Base-by-base conservation (phyloP, 2,329 filamentous ascomycete species). In the Didymella segeticola region DNA sequence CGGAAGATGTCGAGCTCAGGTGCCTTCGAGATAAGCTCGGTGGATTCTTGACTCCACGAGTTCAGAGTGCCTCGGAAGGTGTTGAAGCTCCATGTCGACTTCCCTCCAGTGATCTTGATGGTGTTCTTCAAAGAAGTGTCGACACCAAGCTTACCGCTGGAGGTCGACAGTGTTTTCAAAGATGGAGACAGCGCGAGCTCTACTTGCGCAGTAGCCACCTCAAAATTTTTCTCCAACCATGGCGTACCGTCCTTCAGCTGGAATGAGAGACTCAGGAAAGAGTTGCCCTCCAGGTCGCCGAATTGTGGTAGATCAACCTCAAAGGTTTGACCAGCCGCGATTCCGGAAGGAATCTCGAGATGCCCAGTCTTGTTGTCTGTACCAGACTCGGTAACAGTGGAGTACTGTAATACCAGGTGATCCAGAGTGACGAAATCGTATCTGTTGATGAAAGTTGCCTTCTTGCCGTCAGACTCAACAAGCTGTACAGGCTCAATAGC, bases 1-100 rank as follows among this genome's bases (percentile, higher is more conserved):
- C 86, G 83, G 80, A 85, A 89, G 72, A 89, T 84, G 5, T 78
- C 76, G 1, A 83, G 78, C 8, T 70, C 66, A 0, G 78, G 72
- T 63, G 71, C 62, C 38, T 62, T 60, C 23, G 64, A 54, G 27
- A 74, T 65, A 10, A 73, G 37, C 25, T 78, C 17, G 17, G 67
- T 41, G 70, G 75, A 47, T 23, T 56, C 46, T 45, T 74, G 58
- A 19, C 61, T 57, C 34, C 66, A 65, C 9, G 69, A 71, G 3
- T 82, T 66, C 9, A 78, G 77, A 36, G 76, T 71, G 53, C 87
- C 83, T 54, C 86, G 82, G 0, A 81, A 78, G 1, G 75, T 79
- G 64, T 26, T 82, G 80, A 74, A 73, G 10, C 38, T 55, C 85
- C 85, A 88, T 0, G 72, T 57, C 0, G 79, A 63, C 6, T 60